Conservation (phyloP, 1,284 basidiomycete species). For the Schizopora paradoxa region DNA sequence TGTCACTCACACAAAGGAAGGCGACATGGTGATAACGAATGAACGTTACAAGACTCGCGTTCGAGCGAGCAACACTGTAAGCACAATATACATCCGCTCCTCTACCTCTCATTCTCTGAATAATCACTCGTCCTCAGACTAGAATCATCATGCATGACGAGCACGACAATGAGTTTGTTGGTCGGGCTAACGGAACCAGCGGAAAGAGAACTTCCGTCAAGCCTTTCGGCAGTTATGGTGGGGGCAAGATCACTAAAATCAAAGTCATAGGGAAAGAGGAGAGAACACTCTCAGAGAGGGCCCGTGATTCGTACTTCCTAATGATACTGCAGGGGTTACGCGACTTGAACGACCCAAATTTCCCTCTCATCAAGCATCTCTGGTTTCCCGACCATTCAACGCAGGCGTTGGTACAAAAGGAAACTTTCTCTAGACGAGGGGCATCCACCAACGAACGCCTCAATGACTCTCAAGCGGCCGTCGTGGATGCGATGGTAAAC, state of each 20-base stretch:
- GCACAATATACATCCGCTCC: not conserved
- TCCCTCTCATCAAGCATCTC: slow-evolving; percentile 25
- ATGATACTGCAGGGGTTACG: slow-evolving; percentile 27
- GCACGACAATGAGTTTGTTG: slow-evolving; percentile 25
- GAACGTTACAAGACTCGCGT: slow-evolving; percentile 33
- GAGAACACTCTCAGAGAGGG: slow-evolving; percentile 30
- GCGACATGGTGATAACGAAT: slow-evolving; percentile 27
- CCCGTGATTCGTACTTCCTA: slow-evolving; percentile 32
- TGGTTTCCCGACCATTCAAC: slow-evolving; percentile 29
- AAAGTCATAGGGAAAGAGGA: slow-evolving; percentile 34
- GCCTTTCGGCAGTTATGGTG: slow-evolving; percentile 18
- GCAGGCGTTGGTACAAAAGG: not conserved
- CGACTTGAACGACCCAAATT: slow-evolving; percentile 24
- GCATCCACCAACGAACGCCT: slow-evolving; percentile 14
- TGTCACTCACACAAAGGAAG: slow-evolving; percentile 18
- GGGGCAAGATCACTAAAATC: slow-evolving; percentile 23
- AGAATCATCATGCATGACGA: slow-evolving; percentile 28
- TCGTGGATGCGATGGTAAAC: slow-evolving; percentile 25
- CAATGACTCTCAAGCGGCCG: slow-evolving; percentile 29
- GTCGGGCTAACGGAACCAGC: slow-evolving; percentile 22
- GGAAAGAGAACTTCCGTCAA: slow-evolving; percentile 32
- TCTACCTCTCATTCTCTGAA: not conserved
- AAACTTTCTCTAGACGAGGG: not conserved
- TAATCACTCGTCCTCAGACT: slow-evolving; percentile 20
- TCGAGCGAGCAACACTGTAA: slow-evolving; percentile 29